These are phyloP conservation scores for Effrenium voratum DNA, from an alignment of 73 alveolate species.

Conservation along the genomic window DNA sequence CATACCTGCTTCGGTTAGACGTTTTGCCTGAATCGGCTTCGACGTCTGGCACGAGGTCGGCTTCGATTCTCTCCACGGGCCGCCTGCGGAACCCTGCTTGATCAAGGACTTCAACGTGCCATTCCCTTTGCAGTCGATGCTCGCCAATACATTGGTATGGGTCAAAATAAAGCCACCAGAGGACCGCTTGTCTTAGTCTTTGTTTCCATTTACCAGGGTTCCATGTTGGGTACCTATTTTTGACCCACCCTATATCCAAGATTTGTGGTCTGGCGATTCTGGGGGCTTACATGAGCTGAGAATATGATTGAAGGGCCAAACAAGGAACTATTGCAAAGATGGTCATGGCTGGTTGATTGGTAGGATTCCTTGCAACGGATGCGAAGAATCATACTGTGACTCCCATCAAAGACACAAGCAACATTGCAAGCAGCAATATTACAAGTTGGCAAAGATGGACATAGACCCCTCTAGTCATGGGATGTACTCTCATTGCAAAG, in stretches of 20 bases:
- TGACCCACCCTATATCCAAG: neutral
- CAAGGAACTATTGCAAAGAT: neutral
- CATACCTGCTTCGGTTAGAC: no score
- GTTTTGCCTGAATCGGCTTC: neutral
- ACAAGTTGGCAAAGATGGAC: no score
- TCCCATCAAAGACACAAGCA: no score
- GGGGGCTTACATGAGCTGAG: neutral
- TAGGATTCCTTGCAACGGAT: neutral
- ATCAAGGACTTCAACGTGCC: constrained; percentile 64
- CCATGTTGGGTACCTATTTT: neutral
- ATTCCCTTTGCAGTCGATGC: constrained; percentile 34
- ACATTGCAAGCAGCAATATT: no score
- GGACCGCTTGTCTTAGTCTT: neutral
- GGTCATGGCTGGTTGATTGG: neutral
- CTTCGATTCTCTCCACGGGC: neutral
- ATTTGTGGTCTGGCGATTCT: neutral
- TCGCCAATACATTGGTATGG: neutral
- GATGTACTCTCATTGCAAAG: no score
- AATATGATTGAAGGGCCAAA: no score
- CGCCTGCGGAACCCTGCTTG: constrained; percentile 63
- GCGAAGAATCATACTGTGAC: neutral
- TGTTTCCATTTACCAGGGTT: neutral
- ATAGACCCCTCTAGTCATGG: no score
- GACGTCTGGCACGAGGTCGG: neutral
- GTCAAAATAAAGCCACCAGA: neutral